Base-by-base conservation (phyloP, 2,329 filamentous ascomycete genomes). In the Iodosphaeria phyllophila region DNA sequence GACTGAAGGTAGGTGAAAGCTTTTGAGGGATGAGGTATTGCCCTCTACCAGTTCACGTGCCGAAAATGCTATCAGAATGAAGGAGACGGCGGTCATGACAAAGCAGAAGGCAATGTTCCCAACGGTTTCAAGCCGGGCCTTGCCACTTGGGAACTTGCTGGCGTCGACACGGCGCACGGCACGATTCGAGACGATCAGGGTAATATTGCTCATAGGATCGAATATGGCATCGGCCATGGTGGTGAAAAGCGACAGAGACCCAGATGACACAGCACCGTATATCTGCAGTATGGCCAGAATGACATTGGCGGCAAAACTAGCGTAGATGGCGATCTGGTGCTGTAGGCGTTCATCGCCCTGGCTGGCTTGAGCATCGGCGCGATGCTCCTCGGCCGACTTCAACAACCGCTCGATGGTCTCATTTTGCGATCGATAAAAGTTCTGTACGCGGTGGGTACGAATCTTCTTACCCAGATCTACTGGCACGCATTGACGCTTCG, bases 21-120 rank as follows among this genome's bases (percentile, higher is more conserved):
- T 41, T 37, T 75, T 76, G 9, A 59, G 64, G 2, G 17, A 22
- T 7, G 20, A 9, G 19, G 58, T 51, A 0, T 56, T 51, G 2
- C 40, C 37, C 12, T 50, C 50, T 1, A 54, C 59, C 3, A 95
- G 58, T 29, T 91, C 74, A 28, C 71, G 65, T 15, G 69, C 60
- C 1, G 84, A 83, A 46, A 93, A 80, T 13, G 86, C 82, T 39
- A 98, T 89, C 28, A 98, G 70, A 42, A 95, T 82, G 35, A 91
- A 60, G 0, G 83, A 92, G 6, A 95, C 86, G 7, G 82, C 60
- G 12, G 74, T 83, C 89, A 98, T 95, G 38, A 98, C 60, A 50
- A 92, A 92, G 51, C 83, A 92, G 51, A 98, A 98, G 30, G 76
- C 71, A 35, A 95, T 93, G 43, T 95, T 98, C 26, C 89, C 89